These are phyloP conservation scores for Ceratonia siliqua DNA, from an alignment of 306 rosid genomes.

Conservation along the genomic window DNA sequence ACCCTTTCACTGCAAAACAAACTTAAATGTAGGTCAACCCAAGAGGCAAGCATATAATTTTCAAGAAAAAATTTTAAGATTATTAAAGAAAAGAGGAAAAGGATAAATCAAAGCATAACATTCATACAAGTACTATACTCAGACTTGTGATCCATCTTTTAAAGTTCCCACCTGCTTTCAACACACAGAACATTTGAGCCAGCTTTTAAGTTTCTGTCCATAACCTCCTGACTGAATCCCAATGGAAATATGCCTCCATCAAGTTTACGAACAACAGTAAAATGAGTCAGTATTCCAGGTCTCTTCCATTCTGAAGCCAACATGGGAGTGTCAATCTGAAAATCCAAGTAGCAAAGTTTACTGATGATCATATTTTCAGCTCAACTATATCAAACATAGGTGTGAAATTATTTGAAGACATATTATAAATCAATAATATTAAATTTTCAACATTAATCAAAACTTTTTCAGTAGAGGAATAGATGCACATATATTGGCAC, in stretches of 20 bases:
- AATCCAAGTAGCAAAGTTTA: conserved; percentile 39
- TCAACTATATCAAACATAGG: background rate
- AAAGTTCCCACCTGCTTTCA: conserved; percentile 72
- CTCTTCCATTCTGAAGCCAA: conserved; percentile 87
- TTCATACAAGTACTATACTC: background rate
- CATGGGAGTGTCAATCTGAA: conserved; percentile 95
- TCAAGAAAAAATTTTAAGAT: background rate
- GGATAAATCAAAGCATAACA: conserved; percentile 12
- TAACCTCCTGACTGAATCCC: conserved; percentile 75
- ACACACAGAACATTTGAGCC: conserved; percentile 69
- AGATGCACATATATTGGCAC: conserved; percentile 7
- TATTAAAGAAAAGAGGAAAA: conserved; percentile 14
- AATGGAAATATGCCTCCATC: conserved; percentile 86
- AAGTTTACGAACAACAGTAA: conserved; percentile 90
- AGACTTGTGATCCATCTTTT: conserved; percentile 5
- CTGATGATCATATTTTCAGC: conserved; percentile 16
- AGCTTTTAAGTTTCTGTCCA: conserved; percentile 71
- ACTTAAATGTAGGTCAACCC: conserved; percentile 33
- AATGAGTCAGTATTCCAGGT: conserved; percentile 83
- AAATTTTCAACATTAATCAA: background rate
- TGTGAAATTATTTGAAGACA: background rate
- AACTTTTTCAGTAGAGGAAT: background rate
- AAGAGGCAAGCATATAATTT: conserved; percentile 29
- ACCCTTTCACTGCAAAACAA: conserved; percentile 86
- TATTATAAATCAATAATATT: conserved; percentile 5